Evolutionary conservation across 2,329 filamentous ascomycete genomes (phyloP), one percentile per base, ranked within the genome.

Genomic region (Zalaria obscura): DNA sequence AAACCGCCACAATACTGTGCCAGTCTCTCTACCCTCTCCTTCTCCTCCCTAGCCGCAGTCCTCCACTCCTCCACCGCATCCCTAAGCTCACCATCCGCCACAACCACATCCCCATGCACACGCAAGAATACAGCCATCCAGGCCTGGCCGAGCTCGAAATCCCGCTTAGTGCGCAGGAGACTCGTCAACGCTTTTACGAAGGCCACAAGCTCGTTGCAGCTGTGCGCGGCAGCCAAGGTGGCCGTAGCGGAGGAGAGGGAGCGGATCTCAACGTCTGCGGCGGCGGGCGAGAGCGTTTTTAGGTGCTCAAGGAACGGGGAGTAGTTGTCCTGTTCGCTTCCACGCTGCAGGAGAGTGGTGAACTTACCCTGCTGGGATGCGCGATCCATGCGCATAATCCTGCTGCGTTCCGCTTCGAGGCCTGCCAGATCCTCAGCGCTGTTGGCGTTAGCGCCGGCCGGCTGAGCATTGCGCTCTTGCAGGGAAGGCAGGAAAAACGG

Each of bases 61-160:
- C 79, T 79, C 84, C 86, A 95, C 50, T 73, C 70, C 40, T 62
- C 60, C 45, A 95, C 62, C 37, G 74, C 75, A 1, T 61, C 65
- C 36, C 77, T 67, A 9, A 89, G 59, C 27, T 63, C 58, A 54
- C 73, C 55, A 32, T 63, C 62, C 29, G 64, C 58, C 5, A 64
- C 58, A 9, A 83, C 64, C 10, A 71, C 63, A 46, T 80, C 78
- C 5, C 70, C 72, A 60, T 96, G 89, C 34, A 94, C 66, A 38
- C 80, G 75, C 45, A 98, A 59, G 55, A 96, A 93, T 1, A 96
- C 89, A 2, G 82, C 80, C 87, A 98, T 96, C 89, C 91, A 98
- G 0, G 87, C 86, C 61, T 96, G 88, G 10, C 86, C 83, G 33
- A 98, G 71, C 63, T 98, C 91, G 60, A 93, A 98, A 60, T 96